Percentiles rank a stretch among this genome's conserved stretches.
Evolutionary conservation across 2,329 filamentous ascomycete species (phyloP).

Genomic region (Epichloe sp.): DNA sequence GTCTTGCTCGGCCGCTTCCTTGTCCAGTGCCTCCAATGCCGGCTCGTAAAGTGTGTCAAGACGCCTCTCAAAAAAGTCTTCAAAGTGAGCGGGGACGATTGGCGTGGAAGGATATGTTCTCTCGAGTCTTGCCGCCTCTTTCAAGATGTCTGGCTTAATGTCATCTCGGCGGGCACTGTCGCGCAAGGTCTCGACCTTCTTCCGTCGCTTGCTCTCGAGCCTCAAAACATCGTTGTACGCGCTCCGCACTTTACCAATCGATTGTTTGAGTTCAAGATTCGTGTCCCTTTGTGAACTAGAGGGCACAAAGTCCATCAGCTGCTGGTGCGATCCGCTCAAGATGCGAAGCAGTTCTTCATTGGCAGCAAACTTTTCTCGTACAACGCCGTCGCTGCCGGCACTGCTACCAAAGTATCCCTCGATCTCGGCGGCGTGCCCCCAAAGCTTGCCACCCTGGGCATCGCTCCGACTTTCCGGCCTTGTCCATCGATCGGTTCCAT

Average conservation of each 20-base stretch:
- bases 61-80: conserved; percentile 74
- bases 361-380: conserved; percentile 65
- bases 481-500: conserved; percentile 77
- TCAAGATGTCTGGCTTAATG: conserved; percentile 71
- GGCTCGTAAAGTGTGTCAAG: conserved; percentile 64
- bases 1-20: conserved; percentile 66
- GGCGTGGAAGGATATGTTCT: conserved; percentile 72
- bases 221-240: conserved; percentile 75
- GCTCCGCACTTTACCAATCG: conserved; percentile 63
- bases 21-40: conserved; percentile 57
- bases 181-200: conserved; percentile 65
- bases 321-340: conserved; percentile 65
- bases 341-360: conserved; percentile 64
- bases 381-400: conserved; percentile 41
- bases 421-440: conserved; percentile 63
- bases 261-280: conserved; percentile 66
- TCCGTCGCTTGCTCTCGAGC: conserved; percentile 66
- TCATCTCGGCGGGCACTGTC: conserved; percentile 78
- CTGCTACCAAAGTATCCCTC: conserved; percentile 69
- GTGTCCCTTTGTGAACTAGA: conserved; percentile 69
- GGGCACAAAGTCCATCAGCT: conserved; percentile 78
- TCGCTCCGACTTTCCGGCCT: conserved; percentile 58
- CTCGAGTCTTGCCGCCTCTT: conserved; percentile 74
- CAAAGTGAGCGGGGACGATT: conserved; percentile 81
- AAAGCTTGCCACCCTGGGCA: conserved; percentile 53